Base-by-base conservation (phyloP, 1,284 basidiomycete species). In the Meripilus lineatus region DNA sequence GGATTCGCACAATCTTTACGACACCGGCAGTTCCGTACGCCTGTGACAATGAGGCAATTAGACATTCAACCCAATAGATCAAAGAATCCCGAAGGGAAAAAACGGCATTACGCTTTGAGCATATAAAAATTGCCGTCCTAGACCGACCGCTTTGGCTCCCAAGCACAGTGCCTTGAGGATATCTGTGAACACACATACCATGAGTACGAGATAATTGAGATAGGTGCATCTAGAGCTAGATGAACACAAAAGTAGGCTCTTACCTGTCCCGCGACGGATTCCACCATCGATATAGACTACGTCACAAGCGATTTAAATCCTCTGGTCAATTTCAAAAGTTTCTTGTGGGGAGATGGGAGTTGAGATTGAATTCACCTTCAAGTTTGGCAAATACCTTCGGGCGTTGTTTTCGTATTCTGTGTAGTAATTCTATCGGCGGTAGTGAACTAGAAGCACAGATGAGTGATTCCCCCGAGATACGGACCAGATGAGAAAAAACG, bases 241-340 rank as follows among this genome's bases (percentile, higher is more conserved):
- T 26, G 28, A 37, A 28, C 32, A 48, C 8, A 32, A 8, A 14
- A 17, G 10, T 15, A 23, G 18, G 26, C 4, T 54, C 69, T 30
- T 44, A 81, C 83, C 83, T 50, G 89, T 93, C 18, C 93, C 93
- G 34, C 93, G 75, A 42, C 76, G 72, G 25, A 93, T 72, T 3
- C 93, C 93, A 13, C 93, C 93, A 60, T 97, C 93, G 45, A 95
- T 80, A 55, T 89, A 94, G 13, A 97, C 88, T 80, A 52, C 33
- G 3, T n/a, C 21, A 46, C 3, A 22, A 13, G 10, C n/a, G 8
- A 30, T 30, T 30, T 10, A n/a, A 30, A 30, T 10, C 10, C 28
- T n/a, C n/a, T 32, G n/a, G n/a, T n/a, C n/a, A n/a, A n/a, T 32
- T n/a, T n/a, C 28, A 10, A n/a, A 10, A 32, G 28, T 32, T n/a